phyloP scores from a whole-genome alignment of 768 basidiomycete species.

The Cystobasidium tubakii region DNA sequence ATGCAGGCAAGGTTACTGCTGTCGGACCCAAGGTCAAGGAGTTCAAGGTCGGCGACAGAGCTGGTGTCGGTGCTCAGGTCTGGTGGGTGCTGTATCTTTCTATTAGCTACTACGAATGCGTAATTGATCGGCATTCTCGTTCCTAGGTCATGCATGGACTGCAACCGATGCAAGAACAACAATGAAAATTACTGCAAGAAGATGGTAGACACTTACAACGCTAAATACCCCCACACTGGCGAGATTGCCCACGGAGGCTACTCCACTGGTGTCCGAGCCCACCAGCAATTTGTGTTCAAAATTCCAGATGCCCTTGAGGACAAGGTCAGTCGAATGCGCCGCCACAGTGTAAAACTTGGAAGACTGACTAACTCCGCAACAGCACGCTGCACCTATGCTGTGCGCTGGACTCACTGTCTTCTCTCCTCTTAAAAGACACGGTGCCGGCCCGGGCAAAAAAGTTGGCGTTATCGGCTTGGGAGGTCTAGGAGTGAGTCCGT shows the following conservation, averaged over 20 bases:
- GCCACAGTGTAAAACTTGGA: neutral
- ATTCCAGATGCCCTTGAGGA: conserved; percentile 49
- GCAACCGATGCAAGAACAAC: conserved; percentile 41
- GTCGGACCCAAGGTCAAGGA: conserved; percentile 49
- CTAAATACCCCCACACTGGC: conserved; percentile 39
- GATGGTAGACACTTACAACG: conserved; percentile 35
- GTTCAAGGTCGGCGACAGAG: conserved; percentile 51
- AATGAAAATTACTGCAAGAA: conserved; percentile 44
- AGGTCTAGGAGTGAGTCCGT: conserved; percentile 51
- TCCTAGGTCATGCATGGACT: conserved; percentile 40
- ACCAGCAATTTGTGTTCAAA: conserved; percentile 49
- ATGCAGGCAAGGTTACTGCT: conserved; percentile 40
- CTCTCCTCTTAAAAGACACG: conserved; percentile 52
- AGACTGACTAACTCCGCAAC: neutral
- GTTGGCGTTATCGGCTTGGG: conserved; percentile 66
- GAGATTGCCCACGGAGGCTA: conserved; percentile 49
- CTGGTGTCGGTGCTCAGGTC: conserved; percentile 52
- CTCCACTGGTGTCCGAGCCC: conserved; percentile 47
- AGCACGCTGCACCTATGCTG: conserved; percentile 46
- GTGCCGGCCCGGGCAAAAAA: conserved; percentile 59
- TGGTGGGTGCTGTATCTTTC: neutral
- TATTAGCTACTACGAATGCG: too few relatives aligned
- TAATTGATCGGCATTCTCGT: too few relatives aligned
- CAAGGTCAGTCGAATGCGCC: conserved; percentile 38
- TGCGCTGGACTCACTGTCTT: conserved; percentile 51